Percentiles rank a stretch among this genome's conserved stretches.
Conservation (phyloP, 2,329 filamentous ascomycete species). For the Trichothecium roseum region DNA sequence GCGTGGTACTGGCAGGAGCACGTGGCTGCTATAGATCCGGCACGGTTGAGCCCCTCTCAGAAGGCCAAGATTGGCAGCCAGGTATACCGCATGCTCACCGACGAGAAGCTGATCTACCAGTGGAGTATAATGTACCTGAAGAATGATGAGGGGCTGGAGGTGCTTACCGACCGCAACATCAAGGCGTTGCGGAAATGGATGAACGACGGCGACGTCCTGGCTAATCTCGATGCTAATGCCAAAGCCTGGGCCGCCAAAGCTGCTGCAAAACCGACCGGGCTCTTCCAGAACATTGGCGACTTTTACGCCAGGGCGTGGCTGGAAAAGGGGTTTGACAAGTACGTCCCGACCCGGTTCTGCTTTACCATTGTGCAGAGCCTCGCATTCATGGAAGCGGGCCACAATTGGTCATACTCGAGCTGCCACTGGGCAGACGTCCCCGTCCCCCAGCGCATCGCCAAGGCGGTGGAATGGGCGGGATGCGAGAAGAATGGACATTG, state of each 20-base stretch:
- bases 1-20: conserved; percentile 36
- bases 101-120: conserved; percentile 23
- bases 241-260: conserved; percentile 18
- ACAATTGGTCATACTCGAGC: conserved; percentile 24
- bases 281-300: conserved; percentile 26
- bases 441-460: conserved; percentile 21
- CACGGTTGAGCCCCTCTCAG: conserved; percentile 12
- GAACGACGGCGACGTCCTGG: conserved; percentile 19
- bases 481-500: conserved; percentile 24
- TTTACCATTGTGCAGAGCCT: conserved; percentile 32
- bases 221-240: conserved; percentile 16
- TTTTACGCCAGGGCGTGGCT: conserved; percentile 29
- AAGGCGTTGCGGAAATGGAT: conserved; percentile 24
- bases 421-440: conserved; percentile 24
- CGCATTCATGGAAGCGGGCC: conserved; percentile 25
- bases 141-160: conserved; percentile 29
- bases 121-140: conserved; percentile 30
- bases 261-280: conserved; percentile 13
- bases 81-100: conserved; percentile 26
- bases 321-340: conserved; percentile 19
- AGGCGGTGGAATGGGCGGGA: conserved; percentile 24
- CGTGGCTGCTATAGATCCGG: conserved; percentile 21
- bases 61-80: conserved; percentile 21
- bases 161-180: conserved; percentile 28
- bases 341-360: conserved; percentile 28